A percentile compares a stretch with the other conserved stretches of the same genome.
Conservation (phyloP, 176 grass and related monocot species). For the Elaeis guineensis region DNA sequence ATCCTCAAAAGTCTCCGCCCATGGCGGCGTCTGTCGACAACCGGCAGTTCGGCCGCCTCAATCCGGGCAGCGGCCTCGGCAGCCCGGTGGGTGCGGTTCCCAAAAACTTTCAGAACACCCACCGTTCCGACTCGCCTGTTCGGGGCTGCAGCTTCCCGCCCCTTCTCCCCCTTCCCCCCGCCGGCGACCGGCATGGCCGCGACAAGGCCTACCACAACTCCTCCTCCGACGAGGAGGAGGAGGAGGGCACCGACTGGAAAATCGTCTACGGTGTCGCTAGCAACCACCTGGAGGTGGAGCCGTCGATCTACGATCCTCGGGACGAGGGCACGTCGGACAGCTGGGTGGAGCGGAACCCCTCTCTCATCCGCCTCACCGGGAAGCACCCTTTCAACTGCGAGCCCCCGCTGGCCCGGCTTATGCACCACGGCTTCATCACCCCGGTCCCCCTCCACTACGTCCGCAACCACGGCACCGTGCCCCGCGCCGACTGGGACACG, state of each 20-base stretch:
- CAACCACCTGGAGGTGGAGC: conserved; percentile 27
- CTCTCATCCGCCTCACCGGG: conserved; percentile 65
- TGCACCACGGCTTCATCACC: conserved; percentile 52
- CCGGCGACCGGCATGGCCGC: background rate
- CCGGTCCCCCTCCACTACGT: conserved; percentile 86
- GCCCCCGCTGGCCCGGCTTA: conserved; percentile 40
- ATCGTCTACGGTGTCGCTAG: conserved; percentile 11
- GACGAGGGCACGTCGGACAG: conserved; percentile 64
- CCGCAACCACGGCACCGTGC: conserved; percentile 69
- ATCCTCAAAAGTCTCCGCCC: background rate
- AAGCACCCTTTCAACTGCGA: conserved; percentile 82
- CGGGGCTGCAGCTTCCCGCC: conserved; percentile 41
- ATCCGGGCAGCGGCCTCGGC: background rate
- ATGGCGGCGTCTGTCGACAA: conserved; percentile 54
- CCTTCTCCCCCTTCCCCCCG: conserved; percentile 22
- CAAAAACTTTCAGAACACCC: background rate
- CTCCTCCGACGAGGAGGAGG: conserved; percentile 33
- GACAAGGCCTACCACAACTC: background rate
- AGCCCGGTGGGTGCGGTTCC: background rate
- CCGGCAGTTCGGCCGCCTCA: conserved; percentile 12
- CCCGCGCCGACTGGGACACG: conserved; percentile 49
- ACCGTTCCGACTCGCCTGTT: conserved; percentile 35
- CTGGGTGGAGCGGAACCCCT: conserved; percentile 58
- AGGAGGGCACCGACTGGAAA: conserved; percentile 38
- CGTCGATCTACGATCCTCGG: conserved; percentile 30